phyloP scores from a whole-genome alignment of 176 grass and related monocot genomes.

The Oryza meridionalis region DNA sequence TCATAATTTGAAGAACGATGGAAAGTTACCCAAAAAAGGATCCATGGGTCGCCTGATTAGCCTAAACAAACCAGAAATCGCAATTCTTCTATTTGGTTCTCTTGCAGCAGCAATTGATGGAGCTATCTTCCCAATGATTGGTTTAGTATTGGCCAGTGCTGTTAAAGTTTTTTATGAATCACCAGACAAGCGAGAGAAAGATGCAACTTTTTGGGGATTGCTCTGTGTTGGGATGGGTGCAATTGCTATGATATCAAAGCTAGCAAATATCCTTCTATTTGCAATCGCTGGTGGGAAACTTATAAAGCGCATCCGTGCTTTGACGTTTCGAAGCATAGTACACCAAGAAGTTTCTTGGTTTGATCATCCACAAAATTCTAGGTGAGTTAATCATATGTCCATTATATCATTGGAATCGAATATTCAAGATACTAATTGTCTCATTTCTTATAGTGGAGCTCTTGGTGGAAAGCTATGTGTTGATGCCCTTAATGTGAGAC shows the following conservation, averaged over 20 bases:
- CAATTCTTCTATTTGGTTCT: conserved; percentile 50
- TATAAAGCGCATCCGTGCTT: conserved; percentile 63
- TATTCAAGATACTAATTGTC: conserved; percentile 31
- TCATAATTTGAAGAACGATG: neutral
- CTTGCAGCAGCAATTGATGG: conserved; percentile 51
- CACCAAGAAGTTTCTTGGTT: conserved; percentile 84
- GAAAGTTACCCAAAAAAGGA: conserved; percentile 25
- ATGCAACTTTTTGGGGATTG: conserved; percentile 51
- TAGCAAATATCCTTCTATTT: conserved; percentile 49
- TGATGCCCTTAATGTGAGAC: conserved; percentile 28
- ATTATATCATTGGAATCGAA: conserved; percentile 39
- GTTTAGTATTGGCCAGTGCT: conserved; percentile 45
- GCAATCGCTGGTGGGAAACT: conserved; percentile 81
- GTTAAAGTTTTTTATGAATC: conserved; percentile 52
- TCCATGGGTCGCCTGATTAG: conserved; percentile 41
- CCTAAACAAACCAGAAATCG: conserved; percentile 46
- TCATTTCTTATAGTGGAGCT: conserved; percentile 27
- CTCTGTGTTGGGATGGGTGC: conserved; percentile 43
- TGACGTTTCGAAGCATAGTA: conserved; percentile 62
- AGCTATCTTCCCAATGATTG: conserved; percentile 45
- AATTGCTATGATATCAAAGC: conserved; percentile 24
- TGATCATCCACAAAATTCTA: conserved; percentile 70
- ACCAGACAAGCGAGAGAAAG: conserved; percentile 35
- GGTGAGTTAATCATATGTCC: conserved; percentile 34
- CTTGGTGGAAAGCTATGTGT: conserved; percentile 18